Base-by-base conservation (phyloP, 495 filamentous ascomycete genomes). In the Staphylotrichum tortipilum region DNA sequence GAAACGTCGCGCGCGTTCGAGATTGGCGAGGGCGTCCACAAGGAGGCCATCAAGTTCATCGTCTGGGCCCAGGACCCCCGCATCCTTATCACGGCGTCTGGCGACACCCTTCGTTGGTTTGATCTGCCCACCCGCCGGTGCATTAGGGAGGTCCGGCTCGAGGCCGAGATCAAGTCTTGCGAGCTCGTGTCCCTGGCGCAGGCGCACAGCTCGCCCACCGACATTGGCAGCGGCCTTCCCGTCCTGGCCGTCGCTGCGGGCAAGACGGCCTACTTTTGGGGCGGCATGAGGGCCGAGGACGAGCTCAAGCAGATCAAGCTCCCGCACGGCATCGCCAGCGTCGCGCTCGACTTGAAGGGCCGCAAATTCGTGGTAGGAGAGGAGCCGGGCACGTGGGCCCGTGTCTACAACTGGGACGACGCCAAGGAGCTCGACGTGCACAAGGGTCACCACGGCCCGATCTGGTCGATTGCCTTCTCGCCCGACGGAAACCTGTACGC, bases 371-470 rank as follows among this genome's bases (percentile, higher is more conserved):
- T 97, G 22, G 92, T 90, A 5, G 92, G 92, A 37, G 87, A 86
- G 60, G 81, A 79, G 41, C 81, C 82, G 26, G 90, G 95, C 62
- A 97, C 94, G 3, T 98, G 92, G 92, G 91, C 89, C 2, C 78
- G 87, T 34, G 86, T 96, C 6, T 95, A 92, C 67, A 81, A 88
- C 68, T 84, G 89, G 65, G 86, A 95, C 49, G 78, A 78, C 12
- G 82, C 83, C 54, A 77, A 80, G 52, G 90, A 96, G 64, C 65
- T 89, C 18, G 90, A 98, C 58, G 82, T 92, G 17, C 89, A 94
- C 74, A 97, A 95, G 67, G 94, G 92, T 18, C 94, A 97, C 61
- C 92, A 98, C 62, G 92, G 94, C 11, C 90, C 90, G 9, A 90
- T 97, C 49, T 97, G 92, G 94, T 92, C 86, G 17, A 78, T 94